These are phyloP conservation scores for Pichia sp. DNA, from an alignment of 1,139 yeast genomes.

Conservation along the genomic window DNA sequence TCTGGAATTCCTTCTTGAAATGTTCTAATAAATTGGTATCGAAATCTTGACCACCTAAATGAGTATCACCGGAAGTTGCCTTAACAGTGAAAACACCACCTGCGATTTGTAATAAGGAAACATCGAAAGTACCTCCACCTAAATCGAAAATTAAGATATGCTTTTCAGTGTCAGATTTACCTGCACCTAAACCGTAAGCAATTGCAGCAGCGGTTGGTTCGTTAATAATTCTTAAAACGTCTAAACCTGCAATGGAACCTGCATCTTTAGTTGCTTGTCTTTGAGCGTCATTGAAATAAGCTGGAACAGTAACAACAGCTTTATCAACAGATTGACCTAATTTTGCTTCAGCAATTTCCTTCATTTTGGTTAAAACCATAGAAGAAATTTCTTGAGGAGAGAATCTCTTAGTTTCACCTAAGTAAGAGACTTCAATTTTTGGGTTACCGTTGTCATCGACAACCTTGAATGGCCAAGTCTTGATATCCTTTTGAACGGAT, in stretches of 20 bases:
- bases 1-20: conserved; percentile 93
- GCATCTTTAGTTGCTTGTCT: conserved; percentile 99
- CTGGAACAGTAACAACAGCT: conserved; percentile 95
- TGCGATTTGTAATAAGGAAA: conserved; percentile 89
- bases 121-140: conserved; percentile 99
- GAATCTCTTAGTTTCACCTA: conserved; percentile 88
- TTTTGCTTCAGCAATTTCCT: conserved; percentile 96
- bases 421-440: conserved; percentile 85
- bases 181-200: conserved; percentile 96
- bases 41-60: conserved; percentile 99
- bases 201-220: conserved; percentile 98
- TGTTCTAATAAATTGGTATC: conserved; percentile 93
- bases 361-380: conserved; percentile 95
- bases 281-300: conserved; percentile 95
- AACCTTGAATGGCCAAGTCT: conserved; percentile 97
- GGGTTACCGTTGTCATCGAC: conserved; percentile 83
- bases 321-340: conserved; percentile 89
- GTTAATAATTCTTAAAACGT: conserved; percentile 93
- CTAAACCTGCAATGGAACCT: conserved; percentile 95
- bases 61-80: conserved; percentile 99
- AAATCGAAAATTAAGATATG: conserved; percentile 89
- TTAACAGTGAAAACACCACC: conserved; percentile 99
- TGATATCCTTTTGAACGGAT: conserved; percentile 90
- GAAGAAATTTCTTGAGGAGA: conserved; percentile 97
- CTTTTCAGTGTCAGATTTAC: conserved; percentile 50